These are phyloP conservation scores for Carex sylvatica DNA, from an alignment of 202 grass and related monocot genomes.

Conservation along the genomic window DNA sequence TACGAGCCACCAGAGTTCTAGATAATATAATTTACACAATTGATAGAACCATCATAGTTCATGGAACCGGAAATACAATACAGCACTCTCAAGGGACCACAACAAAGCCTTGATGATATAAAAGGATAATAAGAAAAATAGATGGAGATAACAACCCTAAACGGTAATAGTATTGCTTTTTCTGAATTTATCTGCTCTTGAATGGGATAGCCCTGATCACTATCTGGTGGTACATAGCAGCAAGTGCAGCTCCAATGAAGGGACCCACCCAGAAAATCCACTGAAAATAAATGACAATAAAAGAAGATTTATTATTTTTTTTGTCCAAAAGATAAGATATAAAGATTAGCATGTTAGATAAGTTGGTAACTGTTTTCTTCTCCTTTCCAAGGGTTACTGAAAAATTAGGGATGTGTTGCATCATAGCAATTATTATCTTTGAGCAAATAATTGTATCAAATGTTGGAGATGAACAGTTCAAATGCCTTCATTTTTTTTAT, in stretches of 20 bases:
- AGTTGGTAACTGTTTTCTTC: background rate
- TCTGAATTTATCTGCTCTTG: constrained; percentile 46
- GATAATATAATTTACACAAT: constrained; percentile 38
- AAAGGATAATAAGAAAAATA: constrained; percentile 7
- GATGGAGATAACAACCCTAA: background rate
- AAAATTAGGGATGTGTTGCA: background rate
- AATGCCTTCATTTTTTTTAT: no score
- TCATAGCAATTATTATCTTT: background rate
- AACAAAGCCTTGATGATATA: constrained; percentile 12
- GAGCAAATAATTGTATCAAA: background rate
- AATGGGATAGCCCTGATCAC: constrained; percentile 90
- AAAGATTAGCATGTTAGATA: background rate
- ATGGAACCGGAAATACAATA: constrained; percentile 8
- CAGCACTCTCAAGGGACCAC: constrained; percentile 7
- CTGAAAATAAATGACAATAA: constrained; percentile 25
- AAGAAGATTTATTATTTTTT: background rate
- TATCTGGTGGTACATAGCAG: constrained; percentile 75
- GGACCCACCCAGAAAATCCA: constrained; percentile 98
- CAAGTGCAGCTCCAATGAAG: constrained; percentile 87
- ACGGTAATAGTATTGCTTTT: background rate
- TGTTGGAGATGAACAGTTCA: no score
- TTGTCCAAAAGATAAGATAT: background rate
- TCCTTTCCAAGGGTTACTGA: background rate
- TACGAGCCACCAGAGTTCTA: constrained; percentile 4
- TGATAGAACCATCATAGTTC: constrained; percentile 10